A percentile compares a stretch with the other conserved stretches of the same genome.
Evolutionary conservation across 805 yeast genomes (phyloP).

Genomic region (Barnettozyma populi): DNA sequence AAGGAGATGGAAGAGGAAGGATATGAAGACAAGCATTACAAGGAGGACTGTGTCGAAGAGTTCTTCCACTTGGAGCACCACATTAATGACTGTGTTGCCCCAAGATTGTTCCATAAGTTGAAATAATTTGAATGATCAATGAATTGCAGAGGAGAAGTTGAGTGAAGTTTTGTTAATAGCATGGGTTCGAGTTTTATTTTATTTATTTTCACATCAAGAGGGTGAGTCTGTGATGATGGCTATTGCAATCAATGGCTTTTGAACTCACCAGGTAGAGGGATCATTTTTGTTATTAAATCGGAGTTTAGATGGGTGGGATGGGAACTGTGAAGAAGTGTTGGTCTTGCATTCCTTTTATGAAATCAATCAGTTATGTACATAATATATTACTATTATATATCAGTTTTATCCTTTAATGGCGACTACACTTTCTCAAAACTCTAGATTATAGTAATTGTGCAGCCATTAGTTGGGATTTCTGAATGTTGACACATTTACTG

Average conservation of each 20-base stretch:
- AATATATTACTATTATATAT: slow-evolving; percentile 5
- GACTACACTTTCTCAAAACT: neutral
- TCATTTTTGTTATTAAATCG: neutral
- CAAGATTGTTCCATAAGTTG: slow-evolving; percentile 80
- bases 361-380: slow-evolving; percentile 12
- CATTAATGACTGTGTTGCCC: slow-evolving; percentile 86
- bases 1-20: slow-evolving; percentile 79
- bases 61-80: slow-evolving; percentile 96
- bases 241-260: neutral
- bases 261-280: neutral
- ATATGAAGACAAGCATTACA: slow-evolving; percentile 72
- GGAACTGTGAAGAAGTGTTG: slow-evolving; percentile 1
- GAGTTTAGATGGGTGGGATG: neutral
- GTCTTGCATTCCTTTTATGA: slow-evolving; percentile 3
- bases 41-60: slow-evolving; percentile 98
- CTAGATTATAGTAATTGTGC: too few species aligned
- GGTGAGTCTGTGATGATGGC: neutral
- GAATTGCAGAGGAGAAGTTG: neutral
- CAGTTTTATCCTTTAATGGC: neutral
- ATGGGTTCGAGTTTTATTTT: slow-evolving; percentile 2
- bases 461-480: too few species aligned
- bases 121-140: slow-evolving; percentile 40
- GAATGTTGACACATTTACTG: neutral
- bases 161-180: neutral
- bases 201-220: slow-evolving; percentile 1